phyloP scores from a whole-genome alignment of 441 rosid species.

The Raphanus hybrid region DNA sequence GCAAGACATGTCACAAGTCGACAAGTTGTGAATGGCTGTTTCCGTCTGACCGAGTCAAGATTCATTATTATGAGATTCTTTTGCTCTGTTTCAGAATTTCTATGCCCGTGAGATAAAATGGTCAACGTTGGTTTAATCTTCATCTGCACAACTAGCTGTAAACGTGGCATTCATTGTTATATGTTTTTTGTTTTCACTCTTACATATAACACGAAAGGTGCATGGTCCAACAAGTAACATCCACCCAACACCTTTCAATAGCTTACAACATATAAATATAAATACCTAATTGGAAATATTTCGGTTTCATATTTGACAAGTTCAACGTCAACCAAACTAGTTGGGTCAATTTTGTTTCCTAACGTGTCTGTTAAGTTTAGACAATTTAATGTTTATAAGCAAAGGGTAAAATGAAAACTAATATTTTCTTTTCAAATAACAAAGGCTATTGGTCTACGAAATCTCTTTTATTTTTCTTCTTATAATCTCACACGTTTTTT shows the following conservation, averaged over 20 bases:
- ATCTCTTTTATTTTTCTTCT: too few relatives aligned
- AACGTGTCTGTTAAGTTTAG: neutral
- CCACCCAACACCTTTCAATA: neutral
- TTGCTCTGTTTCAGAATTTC: conserved; percentile 6
- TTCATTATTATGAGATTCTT: conserved; percentile 19
- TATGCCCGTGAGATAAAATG: conserved; percentile 10
- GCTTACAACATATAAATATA: neutral
- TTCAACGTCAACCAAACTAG: neutral
- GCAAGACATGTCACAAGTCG: conserved; percentile 8
- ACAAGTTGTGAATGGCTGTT: neutral
- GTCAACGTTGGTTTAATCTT: conserved; percentile 3
- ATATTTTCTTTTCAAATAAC: too few relatives aligned
- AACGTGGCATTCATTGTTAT: neutral
- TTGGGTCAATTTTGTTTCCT: neutral
- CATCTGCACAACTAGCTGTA: neutral
- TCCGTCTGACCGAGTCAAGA: conserved; percentile 15
- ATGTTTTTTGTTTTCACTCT: neutral
- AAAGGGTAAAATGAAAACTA: neutral
- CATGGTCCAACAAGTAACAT: conserved; percentile 2
- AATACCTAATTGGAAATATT: neutral
- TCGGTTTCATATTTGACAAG: neutral
- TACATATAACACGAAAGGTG: neutral
- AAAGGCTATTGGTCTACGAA: too few relatives aligned
- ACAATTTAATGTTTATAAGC: neutral
- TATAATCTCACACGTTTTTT: too few relatives aligned